Evolutionary conservation across 1,284 basidiomycete genomes (phyloP).

Genomic region (Ceratobasidium sp.): DNA sequence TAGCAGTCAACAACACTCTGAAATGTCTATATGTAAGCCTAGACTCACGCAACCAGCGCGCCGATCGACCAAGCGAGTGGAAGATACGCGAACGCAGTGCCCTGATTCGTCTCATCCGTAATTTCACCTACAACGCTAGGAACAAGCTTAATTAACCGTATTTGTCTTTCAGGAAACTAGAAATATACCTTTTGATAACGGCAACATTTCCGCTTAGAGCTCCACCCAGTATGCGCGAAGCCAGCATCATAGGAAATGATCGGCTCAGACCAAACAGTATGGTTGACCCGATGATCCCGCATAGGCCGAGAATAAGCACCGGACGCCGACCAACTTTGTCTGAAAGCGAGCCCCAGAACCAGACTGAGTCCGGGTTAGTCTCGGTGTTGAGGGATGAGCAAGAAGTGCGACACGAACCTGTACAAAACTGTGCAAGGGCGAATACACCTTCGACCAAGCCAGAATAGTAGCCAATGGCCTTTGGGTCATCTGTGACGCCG

Average conservation of each 20-base stretch:
- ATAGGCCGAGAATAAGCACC: conserved; percentile 50
- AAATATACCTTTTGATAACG: conserved; percentile 41
- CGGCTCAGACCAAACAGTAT: conserved; percentile 50
- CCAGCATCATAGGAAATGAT: conserved; percentile 49
- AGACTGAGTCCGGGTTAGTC: conserved; percentile 41
- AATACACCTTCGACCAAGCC: conserved; percentile 51
- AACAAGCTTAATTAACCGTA: neutral
- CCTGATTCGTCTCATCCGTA: conserved; percentile 43
- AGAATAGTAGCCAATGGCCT: conserved; percentile 49
- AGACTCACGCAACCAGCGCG: conserved; percentile 43
- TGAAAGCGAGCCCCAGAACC: conserved; percentile 45
- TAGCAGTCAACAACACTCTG: neutral
- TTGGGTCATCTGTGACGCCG: conserved; percentile 51
- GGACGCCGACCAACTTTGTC: conserved; percentile 50
- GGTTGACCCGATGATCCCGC: conserved; percentile 49
- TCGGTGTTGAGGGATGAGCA: neutral
- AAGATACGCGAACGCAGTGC: conserved; percentile 41
- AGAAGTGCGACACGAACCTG: conserved; percentile 10
- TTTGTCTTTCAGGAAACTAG: neutral
- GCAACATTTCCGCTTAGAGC: conserved; percentile 46
- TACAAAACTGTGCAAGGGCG: conserved; percentile 47
- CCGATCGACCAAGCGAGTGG: conserved; percentile 40
- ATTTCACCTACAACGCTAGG: conserved; percentile 41
- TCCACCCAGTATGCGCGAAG: conserved; percentile 47
- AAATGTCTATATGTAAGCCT: neutral